phyloP scores from a whole-genome alignment of 1,284 basidiomycete genomes.

The Wallemia ichthyophaga region DNA sequence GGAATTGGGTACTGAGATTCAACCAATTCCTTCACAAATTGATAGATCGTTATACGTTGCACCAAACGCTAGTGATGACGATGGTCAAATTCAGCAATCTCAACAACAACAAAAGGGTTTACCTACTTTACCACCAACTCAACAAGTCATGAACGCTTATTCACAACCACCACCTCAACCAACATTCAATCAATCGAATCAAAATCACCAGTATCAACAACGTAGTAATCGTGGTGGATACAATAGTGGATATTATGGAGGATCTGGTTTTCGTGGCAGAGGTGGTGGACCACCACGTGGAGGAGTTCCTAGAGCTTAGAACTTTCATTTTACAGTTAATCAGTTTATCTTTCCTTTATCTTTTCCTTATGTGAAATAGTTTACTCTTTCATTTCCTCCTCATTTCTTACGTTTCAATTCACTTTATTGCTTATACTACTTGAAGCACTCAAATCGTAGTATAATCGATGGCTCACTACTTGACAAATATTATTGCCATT shows the following conservation, averaged over 20 bases:
- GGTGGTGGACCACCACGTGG: background rate
- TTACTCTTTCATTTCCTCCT: background rate
- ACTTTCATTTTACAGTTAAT: background rate
- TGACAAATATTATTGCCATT: no score
- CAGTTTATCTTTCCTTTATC: background rate
- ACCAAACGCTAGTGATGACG: conserved; percentile 12
- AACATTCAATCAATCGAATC: background rate
- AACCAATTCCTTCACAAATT: conserved; percentile 71
- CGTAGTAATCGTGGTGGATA: background rate
- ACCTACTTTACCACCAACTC: background rate
- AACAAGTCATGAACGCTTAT: background rate
- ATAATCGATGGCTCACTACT: no score
- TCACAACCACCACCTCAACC: background rate
- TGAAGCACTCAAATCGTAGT: no score
- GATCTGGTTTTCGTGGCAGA: background rate
- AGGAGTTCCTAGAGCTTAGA: background rate
- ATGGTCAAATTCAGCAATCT: conserved; percentile 1
- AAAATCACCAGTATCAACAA: background rate
- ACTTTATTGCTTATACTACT: background rate
- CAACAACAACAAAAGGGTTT: background rate
- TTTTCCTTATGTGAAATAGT: background rate
- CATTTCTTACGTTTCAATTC: background rate
- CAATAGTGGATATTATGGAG: background rate
- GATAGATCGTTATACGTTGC: conserved; percentile 82
- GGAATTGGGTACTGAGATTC: conserved; percentile 91